phyloP scores from a whole-genome alignment of 192 early-diverging fungal species.

The Thamnidium elegans region DNA sequence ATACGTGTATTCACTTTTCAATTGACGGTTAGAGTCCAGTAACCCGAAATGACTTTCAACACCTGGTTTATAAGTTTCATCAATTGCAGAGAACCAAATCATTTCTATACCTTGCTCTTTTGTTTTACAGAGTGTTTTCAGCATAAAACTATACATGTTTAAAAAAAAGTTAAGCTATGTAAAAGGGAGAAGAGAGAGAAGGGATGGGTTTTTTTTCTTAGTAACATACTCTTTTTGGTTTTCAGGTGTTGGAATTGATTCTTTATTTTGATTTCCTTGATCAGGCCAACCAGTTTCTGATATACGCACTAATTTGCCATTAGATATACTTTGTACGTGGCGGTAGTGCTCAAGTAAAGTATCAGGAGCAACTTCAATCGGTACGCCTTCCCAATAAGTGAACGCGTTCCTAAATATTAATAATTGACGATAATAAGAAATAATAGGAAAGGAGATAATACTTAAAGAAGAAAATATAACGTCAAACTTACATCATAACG shows the following conservation, averaged over 20 bases:
- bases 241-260: slow-evolving; percentile 42
- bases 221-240: slow-evolving; percentile 44
- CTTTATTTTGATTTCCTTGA: slow-evolving; percentile 45
- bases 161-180: background rate
- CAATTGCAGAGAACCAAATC: slow-evolving; percentile 56
- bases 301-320: slow-evolving; percentile 49
- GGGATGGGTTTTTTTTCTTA: background rate
- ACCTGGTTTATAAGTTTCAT: slow-evolving; percentile 57
- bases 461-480: background rate
- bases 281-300: slow-evolving; percentile 66
- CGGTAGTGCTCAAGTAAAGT: slow-evolving; percentile 51
- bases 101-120: slow-evolving; percentile 47
- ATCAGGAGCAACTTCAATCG: slow-evolving; percentile 43
- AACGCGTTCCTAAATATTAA: slow-evolving; percentile 31
- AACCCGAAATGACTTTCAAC: slow-evolving; percentile 33
- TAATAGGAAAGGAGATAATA: background rate
- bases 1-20: slow-evolving; percentile 5
- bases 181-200: background rate
- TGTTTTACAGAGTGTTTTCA: slow-evolving; percentile 48
- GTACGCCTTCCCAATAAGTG: slow-evolving; percentile 56
- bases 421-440: too few species aligned
- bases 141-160: slow-evolving; percentile 31
- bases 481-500: slow-evolving; percentile 52
- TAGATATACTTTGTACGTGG: slow-evolving; percentile 40
- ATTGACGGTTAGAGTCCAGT: slow-evolving; percentile 19